A percentile compares a stretch with the other conserved stretches of the same genome.
These are phyloP conservation scores for Metschnikowia cerradonensis DNA, from an alignment of 805 yeast genomes.

Conservation along the genomic window DNA sequence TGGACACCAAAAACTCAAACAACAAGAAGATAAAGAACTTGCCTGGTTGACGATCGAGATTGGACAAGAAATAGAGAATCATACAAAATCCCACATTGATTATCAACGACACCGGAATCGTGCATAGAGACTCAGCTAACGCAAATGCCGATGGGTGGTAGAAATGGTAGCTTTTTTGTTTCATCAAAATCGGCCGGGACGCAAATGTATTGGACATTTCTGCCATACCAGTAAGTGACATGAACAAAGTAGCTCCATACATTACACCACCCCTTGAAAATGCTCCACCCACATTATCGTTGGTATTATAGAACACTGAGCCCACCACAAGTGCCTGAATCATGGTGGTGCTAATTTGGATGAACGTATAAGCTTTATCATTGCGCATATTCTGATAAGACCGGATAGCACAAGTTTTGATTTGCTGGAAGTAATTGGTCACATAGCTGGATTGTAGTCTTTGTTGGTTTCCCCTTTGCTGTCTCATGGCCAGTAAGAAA, in stretches of 20 bases:
- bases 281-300: constrained; percentile 47
- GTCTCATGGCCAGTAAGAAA: constrained; percentile 19
- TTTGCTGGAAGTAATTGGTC: constrained; percentile 18
- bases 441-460: constrained; percentile 26
- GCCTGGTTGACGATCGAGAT: constrained; percentile 33
- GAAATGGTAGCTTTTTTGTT: constrained; percentile 66
- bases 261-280: constrained; percentile 59
- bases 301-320: constrained; percentile 51
- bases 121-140: constrained; percentile 38
- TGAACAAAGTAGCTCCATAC: constrained; percentile 56
- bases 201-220: constrained; percentile 55
- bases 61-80: constrained; percentile 23
- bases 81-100: constrained; percentile 22
- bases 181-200: constrained; percentile 59
- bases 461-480: constrained; percentile 29
- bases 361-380: constrained; percentile 52
- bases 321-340: constrained; percentile 56
- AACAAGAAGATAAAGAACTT: constrained; percentile 35
- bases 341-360: constrained; percentile 47
- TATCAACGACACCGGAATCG: constrained; percentile 4
- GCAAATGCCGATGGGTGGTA: constrained; percentile 75
- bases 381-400: constrained; percentile 50
- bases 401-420: constrained; percentile 46
- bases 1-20: constrained; percentile 13
- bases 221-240: constrained; percentile 54